Percentiles rank a stretch among this genome's conserved stretches.
phyloP scores from a whole-genome alignment of 371 early-diverging fungal species.

The Basidiobolus meristosporus region DNA sequence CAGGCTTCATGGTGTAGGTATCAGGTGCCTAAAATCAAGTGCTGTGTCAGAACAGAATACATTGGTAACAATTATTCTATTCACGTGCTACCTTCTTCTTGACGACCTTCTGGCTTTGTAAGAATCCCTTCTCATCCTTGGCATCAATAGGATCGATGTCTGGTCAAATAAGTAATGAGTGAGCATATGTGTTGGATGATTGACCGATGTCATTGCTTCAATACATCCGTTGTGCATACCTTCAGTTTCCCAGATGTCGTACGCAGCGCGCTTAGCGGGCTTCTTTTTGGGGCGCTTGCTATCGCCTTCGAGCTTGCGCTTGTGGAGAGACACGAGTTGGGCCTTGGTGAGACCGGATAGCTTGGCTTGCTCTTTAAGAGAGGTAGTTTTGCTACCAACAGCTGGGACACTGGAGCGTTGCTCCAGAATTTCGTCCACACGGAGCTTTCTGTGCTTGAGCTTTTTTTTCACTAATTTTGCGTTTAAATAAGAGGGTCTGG shows the following conservation, averaged over 20 bases:
- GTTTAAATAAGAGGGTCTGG: neutral
- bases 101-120: slow-evolving; percentile 9
- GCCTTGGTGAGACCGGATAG: no score
- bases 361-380: no score
- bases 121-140: slow-evolving; percentile 8
- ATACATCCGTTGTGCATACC: no score
- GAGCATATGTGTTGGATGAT: neutral
- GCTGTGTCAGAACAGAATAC: slow-evolving; percentile 5
- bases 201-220: no score
- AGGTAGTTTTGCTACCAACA: no score
- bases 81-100: slow-evolving; percentile 8
- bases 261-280: no score
- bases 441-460: slow-evolving; percentile 10
- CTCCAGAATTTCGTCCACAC: slow-evolving; percentile 60
- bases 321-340: no score
- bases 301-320: no score
- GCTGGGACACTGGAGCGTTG: slow-evolving; percentile 36
- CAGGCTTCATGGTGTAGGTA: slow-evolving; percentile 14
- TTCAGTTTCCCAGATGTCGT: no score
- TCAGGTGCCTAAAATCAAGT: slow-evolving; percentile 4
- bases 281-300: no score
- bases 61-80: no score
- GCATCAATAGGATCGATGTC: slow-evolving; percentile 1
- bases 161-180: slow-evolving; percentile 2
- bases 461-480: slow-evolving; percentile 1